phyloP scores from a whole-genome alignment of 2,329 filamentous ascomycete genomes.

The Aspergillus sp. region DNA sequence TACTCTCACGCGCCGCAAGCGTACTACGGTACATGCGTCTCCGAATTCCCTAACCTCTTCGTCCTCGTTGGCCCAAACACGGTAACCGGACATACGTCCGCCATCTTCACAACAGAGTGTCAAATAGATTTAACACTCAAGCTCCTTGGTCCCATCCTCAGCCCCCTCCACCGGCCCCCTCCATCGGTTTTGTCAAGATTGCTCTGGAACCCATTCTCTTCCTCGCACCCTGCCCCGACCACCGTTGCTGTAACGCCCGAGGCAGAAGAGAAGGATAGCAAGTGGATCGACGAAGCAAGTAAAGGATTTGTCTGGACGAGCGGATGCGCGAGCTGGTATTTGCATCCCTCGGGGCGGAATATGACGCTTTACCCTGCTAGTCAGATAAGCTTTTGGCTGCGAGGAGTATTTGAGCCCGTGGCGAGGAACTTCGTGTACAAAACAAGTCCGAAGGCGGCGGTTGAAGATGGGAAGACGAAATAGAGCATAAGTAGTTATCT shows the following conservation, averaged over 20 bases:
- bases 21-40: slow-evolving; percentile 52
- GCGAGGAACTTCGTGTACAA: slow-evolving; percentile 34
- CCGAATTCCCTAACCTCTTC: slow-evolving; percentile 51
- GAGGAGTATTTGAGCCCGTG: slow-evolving; percentile 47
- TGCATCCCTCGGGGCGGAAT: slow-evolving; percentile 51
- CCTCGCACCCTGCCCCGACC: neutral
- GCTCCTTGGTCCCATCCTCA: slow-evolving; percentile 44
- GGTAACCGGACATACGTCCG: slow-evolving; percentile 50
- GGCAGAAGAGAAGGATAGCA: slow-evolving; percentile 36
- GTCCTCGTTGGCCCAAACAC: slow-evolving; percentile 48
- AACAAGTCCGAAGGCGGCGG: neutral
- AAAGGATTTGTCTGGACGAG: slow-evolving; percentile 50
- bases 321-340: slow-evolving; percentile 54
- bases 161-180: neutral
- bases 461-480: neutral
- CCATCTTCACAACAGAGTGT: slow-evolving; percentile 53
- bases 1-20: slow-evolving; percentile 32
- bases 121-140: slow-evolving; percentile 51
- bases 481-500: neutral
- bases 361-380: slow-evolving; percentile 55
- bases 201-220: neutral
- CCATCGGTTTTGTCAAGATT: neutral
- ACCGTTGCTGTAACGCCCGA: slow-evolving; percentile 34
- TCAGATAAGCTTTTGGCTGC: slow-evolving; percentile 51
- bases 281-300: slow-evolving; percentile 43